Percentiles rank a stretch among this genome's conserved stretches.
Conservation (phyloP, 2,329 filamentous ascomycete genomes). For the Claviceps digitariae region DNA sequence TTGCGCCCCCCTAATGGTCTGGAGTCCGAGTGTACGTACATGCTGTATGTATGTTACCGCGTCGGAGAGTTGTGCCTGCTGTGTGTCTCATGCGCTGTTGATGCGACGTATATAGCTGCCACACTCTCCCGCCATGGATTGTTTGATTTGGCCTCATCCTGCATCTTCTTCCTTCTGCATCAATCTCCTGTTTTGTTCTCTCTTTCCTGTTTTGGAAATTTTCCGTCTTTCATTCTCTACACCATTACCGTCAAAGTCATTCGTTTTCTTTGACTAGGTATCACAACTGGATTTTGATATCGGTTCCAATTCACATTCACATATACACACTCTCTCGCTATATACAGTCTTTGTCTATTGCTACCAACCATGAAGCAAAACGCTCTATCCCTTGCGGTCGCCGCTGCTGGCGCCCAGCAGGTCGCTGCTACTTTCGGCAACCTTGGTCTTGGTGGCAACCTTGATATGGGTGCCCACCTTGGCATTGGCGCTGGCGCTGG, state of each 20-base stretch:
- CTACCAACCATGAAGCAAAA: constrained; percentile 35
- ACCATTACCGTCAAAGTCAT: constrained; percentile 33
- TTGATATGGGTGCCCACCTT: constrained; percentile 4
- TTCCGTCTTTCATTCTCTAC: not conserved
- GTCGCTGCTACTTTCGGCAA: constrained; percentile 28
- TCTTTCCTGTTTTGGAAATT: constrained; percentile 12
- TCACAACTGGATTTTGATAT: constrained; percentile 11
- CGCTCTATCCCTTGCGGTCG: constrained; percentile 31
- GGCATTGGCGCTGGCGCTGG: not conserved
- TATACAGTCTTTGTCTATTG: not conserved
- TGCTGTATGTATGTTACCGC: not conserved
- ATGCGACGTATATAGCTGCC: constrained; percentile 3
- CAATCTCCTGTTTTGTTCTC: constrained; percentile 6
- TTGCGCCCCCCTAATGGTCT: not conserved
- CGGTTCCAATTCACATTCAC: not conserved
- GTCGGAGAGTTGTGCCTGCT: not conserved
- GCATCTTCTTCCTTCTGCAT: not conserved
- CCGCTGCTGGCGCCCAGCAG: constrained; percentile 37
- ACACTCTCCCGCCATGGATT: not conserved
- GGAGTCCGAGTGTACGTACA: not conserved
- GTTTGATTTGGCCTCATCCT: not conserved
- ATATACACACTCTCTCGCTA: constrained; percentile 7
- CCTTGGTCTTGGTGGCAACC: not conserved
- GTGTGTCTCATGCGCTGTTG: not conserved
- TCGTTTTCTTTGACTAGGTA: constrained; percentile 38